These are phyloP conservation scores for Rhynchospora pubera DNA, from an alignment of 176 grass and related monocot genomes.

Conservation along the genomic window DNA sequence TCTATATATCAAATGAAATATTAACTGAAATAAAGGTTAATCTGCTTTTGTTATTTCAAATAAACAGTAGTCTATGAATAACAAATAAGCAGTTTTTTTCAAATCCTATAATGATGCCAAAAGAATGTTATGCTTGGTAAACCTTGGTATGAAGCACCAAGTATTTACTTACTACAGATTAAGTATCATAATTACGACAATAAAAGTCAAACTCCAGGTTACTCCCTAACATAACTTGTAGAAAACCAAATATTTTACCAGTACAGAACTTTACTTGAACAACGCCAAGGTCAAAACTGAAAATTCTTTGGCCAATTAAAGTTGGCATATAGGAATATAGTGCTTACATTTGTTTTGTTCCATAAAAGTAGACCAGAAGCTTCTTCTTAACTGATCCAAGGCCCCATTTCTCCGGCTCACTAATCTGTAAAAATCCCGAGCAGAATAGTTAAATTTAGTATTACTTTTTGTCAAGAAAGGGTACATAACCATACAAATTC, in stretches of 20 bases:
- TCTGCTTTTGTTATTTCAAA: neutral
- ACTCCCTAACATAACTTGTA: neutral
- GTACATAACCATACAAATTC: neutral
- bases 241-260: neutral
- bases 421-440: constrained; percentile 50
- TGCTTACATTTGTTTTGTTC: constrained; percentile 97
- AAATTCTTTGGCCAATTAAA: neutral
- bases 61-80: neutral
- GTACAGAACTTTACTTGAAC: neutral
- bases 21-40: neutral
- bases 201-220: neutral
- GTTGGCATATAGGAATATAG: neutral
- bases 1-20: neutral
- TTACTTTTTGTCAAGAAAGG: neutral
- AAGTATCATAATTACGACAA: no score
- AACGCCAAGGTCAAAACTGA: constrained; percentile 2
- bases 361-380: constrained; percentile 92
- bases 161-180: neutral
- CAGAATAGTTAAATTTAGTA: neutral
- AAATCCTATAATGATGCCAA: neutral
- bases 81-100: neutral
- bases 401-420: constrained; percentile 79
- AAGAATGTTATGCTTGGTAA: neutral
- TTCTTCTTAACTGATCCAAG: constrained; percentile 56
- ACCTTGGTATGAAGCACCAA: neutral